Base-by-base conservation (phyloP, 2,329 filamentous ascomycete genomes). In the Penicillium hordei region DNA sequence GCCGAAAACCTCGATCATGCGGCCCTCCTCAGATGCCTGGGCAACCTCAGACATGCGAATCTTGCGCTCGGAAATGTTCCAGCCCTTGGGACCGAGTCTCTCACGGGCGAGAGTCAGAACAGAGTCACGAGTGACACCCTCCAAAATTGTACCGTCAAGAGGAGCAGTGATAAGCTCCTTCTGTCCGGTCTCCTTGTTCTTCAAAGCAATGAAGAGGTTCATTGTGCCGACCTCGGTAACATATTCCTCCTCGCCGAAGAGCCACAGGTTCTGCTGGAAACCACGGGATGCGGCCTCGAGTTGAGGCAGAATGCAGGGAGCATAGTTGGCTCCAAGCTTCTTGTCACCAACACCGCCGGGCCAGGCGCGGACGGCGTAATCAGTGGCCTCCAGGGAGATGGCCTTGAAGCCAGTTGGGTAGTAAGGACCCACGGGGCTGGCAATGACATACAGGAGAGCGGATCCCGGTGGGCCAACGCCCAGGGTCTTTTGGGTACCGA, bases 401-500 rank as follows among this genome's bases (percentile, higher is more conserved):
- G 94, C 94, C 82, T 97, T 97, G 87, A 99, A 97, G 60, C 94
- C 94, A 2, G 93, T 97, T 2, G 93, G 93, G 78, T 97, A 99
- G 82, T 99, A 99, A 1, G 94, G 94, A 0, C 94, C 94, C 15
- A 99, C 94, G 59, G 94, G 94, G 25, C 90, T 96, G 43, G 94
- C 93, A 77, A 99, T 99, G 63, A 97, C 88, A 76, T 90, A 99
- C 63, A 99, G 85, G 61, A 99, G 83, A 10, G 94, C 94, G 13
- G 90, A 95, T 40, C 91, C 91, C 3, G 94, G 94, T n/a, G 92
- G 87, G 36, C 90, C 89, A 61, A 99, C 91, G 60, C 94, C 94
- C 33, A 99, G 86, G 12, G 93, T 97, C 74, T 87, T 87, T 75
- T 99, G 94, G 5, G 94, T 99, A 66, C 94, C 94, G 73, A 99